Conservation (phyloP, 495 filamentous ascomycete species). For the Chaetomium cochliodes region DNA sequence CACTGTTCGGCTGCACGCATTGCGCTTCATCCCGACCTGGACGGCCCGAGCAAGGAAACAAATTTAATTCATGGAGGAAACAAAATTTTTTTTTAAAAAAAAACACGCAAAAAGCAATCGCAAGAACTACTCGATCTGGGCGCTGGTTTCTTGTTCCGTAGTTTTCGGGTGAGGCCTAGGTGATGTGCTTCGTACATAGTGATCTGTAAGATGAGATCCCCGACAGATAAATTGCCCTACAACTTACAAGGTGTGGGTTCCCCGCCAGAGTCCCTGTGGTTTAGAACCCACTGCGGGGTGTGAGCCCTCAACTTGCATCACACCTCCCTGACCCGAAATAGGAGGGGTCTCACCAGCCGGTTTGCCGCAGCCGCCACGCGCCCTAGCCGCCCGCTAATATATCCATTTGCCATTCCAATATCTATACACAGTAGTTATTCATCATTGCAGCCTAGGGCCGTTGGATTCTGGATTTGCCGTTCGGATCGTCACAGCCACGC, state of each 20-base stretch:
- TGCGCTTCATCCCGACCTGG: not conserved
- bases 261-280: conserved; percentile 15
- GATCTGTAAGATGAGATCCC: not conserved
- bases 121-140: not conserved
- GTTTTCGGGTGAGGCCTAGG: conserved; percentile 5
- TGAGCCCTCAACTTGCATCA: conserved; percentile 9
- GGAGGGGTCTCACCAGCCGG: conserved; percentile 8
- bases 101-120: conserved; percentile 8
- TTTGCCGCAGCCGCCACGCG: not conserved
- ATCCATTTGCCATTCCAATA: too few relatives aligned
- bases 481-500: not conserved
- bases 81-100: too few relatives aligned
- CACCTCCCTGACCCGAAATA: conserved; percentile 11
- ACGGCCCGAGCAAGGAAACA: conserved; percentile 6
- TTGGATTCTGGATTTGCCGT: not conserved
- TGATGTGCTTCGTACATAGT: not conserved
- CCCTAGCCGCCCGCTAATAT: conserved; percentile 3
- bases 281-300: conserved; percentile 15
- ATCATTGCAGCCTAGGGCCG: too few relatives aligned
- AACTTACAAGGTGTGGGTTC: conserved; percentile 1
- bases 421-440: too few relatives aligned
- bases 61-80: not conserved
- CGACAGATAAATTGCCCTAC: conserved; percentile 3
- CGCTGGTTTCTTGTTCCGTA: not conserved
- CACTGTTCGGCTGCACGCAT: too few relatives aligned